These are phyloP conservation scores for Adansonia gregorii DNA, from an alignment of 441 rosid species.

Conservation along the genomic window DNA sequence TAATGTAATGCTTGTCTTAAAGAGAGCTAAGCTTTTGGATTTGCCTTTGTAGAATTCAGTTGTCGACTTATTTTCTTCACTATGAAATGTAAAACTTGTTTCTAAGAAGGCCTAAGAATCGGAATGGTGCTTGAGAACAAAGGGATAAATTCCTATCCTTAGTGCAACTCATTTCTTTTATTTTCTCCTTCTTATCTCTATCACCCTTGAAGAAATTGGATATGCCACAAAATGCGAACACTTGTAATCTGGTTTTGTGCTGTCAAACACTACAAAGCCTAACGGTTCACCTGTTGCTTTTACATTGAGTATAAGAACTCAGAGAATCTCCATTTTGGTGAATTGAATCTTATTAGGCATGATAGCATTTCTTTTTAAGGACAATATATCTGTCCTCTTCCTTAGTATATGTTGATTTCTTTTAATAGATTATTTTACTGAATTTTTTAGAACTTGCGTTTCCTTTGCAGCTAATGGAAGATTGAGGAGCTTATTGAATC, in stretches of 20 bases:
- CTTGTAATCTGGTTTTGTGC: slow-evolving; percentile 11
- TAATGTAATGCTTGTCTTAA: not conserved
- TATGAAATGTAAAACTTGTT: not conserved
- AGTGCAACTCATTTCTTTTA: not conserved
- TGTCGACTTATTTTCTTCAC: not conserved
- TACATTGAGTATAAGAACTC: not conserved
- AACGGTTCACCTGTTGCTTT: not conserved
- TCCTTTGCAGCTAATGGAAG: slow-evolving; percentile 68
- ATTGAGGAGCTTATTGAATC: slow-evolving; percentile 69
- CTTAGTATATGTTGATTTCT: slow-evolving; percentile 4
- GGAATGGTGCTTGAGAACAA: slow-evolving; percentile 13
- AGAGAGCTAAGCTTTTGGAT: not conserved
- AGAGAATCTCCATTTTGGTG: not conserved
- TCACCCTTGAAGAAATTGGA: not conserved
- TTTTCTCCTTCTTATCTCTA: not conserved
- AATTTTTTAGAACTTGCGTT: not conserved
- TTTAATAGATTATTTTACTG: not conserved
- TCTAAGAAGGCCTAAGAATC: not conserved
- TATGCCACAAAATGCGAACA: not conserved
- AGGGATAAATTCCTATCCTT: not conserved
- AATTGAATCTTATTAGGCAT: not conserved
- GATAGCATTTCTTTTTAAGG: not conserved
- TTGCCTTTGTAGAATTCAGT: not conserved
- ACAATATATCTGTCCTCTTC: not conserved
- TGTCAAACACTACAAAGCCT: slow-evolving; percentile 1